Base-by-base conservation (phyloP, 805 yeast genomes). In the Brettanomyces custersianus region DNA sequence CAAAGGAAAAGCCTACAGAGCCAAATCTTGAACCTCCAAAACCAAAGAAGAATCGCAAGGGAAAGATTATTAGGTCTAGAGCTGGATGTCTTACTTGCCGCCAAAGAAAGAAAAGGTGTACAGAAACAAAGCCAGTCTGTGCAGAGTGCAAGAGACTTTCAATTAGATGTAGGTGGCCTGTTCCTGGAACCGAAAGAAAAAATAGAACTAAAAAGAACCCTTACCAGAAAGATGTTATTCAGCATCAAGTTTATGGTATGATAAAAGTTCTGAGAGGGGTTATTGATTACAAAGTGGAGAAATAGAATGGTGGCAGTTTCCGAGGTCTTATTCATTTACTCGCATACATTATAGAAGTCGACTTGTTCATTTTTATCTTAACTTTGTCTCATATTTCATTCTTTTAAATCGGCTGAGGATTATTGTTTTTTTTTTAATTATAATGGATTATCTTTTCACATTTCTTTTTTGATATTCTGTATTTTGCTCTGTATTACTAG, bases 71-170 rank as follows among this genome's bases (percentile, higher is more conserved):
- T 46, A 60, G 85, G 38, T 74, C 81, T 13, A 65, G 84, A 48
- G 65, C 68, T 66, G 94, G 94, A 0, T 83, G 94, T 52, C 60
- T 80, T 29, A 80, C 94, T 2, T 83, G 94, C 46, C 69, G 92
- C 31, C 73, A 71, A 40, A 59, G 94, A 19, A 83, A 83, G 63
- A 83, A 81, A 52, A 66, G 87, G 37, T 83, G 94, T 45, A 80
- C 84, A 49, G 92, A 83, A 51, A 60, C 66, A 1, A 67, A 67
- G 37, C 94, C 94, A 4, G 54, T 54, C 19, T 83, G 94, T 48
- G 52, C 62, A 1, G 87, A 82, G 46, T 83, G 94, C 54, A 43
- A 56, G n/a, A 59, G 92, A 35, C 62, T 83, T 19, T 65, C 74
- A 10, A 61, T 82, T 33, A 69, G 65, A 36, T 83, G 94, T 51